These are phyloP conservation scores for Plasmodium inui DNA, from an alignment of 169 alveolate species.

Conservation along the genomic window DNA sequence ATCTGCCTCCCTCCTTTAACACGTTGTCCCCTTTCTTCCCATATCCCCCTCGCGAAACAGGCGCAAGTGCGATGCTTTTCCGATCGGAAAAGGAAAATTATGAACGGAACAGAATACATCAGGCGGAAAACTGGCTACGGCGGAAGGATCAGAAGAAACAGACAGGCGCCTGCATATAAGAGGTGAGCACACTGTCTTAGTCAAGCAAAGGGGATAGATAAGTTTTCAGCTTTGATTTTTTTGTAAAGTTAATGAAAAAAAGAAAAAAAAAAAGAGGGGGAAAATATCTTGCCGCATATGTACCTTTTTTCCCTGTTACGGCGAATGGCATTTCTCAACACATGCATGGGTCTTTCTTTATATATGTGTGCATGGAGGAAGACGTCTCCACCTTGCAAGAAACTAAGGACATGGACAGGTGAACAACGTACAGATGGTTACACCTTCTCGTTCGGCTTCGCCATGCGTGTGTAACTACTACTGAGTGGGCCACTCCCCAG, in stretches of 20 bases:
- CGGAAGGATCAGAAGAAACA: conserved; percentile 83
- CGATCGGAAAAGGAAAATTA: conserved; percentile 81
- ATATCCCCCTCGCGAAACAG: conserved; percentile 4
- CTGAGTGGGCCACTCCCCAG: not conserved
- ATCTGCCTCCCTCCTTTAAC: not conserved
- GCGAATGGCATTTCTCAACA: not conserved
- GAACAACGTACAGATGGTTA: not conserved
- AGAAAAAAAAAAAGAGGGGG: not conserved
- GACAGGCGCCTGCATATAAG: conserved; percentile 86
- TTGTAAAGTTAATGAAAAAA: not conserved
- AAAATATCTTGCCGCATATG: not conserved
- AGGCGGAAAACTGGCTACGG: conserved; percentile 86
- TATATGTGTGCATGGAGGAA: not conserved
- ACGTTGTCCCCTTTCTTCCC: not conserved
- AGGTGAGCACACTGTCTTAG: conserved; percentile 10
- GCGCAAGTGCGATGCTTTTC: conserved; percentile 77
- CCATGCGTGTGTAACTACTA: not conserved
- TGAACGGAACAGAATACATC: conserved; percentile 86
- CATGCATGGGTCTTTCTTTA: not conserved
- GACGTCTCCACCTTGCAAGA: not conserved
- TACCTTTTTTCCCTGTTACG: not conserved
- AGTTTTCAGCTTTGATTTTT: not conserved
- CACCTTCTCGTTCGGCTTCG: not conserved
- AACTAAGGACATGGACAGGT: not conserved
- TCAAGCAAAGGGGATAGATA: not conserved